Percentiles rank a stretch among this genome's conserved stretches.
phyloP scores from a whole-genome alignment of 495 filamentous ascomycete species.

The Schizothecium vesticola region DNA sequence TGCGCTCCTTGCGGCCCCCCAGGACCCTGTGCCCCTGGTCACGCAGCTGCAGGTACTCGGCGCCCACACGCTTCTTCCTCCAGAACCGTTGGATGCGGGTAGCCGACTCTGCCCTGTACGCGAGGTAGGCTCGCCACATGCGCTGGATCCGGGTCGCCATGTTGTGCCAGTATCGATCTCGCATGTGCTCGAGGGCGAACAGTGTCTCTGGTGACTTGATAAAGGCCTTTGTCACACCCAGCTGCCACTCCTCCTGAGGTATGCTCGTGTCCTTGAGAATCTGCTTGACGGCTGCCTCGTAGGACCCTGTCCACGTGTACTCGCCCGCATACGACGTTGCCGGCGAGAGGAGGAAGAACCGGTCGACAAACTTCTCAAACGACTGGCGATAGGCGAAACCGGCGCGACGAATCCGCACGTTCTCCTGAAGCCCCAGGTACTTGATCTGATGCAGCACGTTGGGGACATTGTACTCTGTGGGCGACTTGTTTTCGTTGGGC shows the following conservation, averaged over 20 bases:
- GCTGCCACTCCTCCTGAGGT: constrained; percentile 90
- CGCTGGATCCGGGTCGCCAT: constrained; percentile 98
- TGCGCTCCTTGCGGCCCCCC: constrained; percentile 79
- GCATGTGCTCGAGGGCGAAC: constrained; percentile 96
- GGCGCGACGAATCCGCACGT: constrained; percentile 93
- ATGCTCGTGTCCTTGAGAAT: constrained; percentile 96
- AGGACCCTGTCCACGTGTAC: constrained; percentile 89
- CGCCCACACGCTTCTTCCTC: constrained; percentile 82
- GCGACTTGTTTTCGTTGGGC: constrained; percentile 97
- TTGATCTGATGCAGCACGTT: constrained; percentile 99
- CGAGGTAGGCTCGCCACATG: constrained; percentile 92
- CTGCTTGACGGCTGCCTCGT: constrained; percentile 80
- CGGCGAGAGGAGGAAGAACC: constrained; percentile 92
- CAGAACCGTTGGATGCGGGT: constrained; percentile 93
- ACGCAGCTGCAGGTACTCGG: constrained; percentile 79
- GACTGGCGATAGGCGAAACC: constrained; percentile 97
- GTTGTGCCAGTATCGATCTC: constrained; percentile 97
- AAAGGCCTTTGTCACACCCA: constrained; percentile 95
- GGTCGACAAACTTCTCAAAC: constrained; percentile 96
- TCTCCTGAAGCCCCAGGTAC: constrained; percentile 97
- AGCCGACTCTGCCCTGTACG: constrained; percentile 87
- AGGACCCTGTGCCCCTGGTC: constrained; percentile 87
- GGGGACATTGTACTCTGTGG: constrained; percentile 79
- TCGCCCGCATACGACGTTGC: constrained; percentile 94
- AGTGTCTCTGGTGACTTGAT: constrained; percentile 98